phyloP scores from a whole-genome alignment of 129 eudicot species.

The Arctium lappa region DNA sequence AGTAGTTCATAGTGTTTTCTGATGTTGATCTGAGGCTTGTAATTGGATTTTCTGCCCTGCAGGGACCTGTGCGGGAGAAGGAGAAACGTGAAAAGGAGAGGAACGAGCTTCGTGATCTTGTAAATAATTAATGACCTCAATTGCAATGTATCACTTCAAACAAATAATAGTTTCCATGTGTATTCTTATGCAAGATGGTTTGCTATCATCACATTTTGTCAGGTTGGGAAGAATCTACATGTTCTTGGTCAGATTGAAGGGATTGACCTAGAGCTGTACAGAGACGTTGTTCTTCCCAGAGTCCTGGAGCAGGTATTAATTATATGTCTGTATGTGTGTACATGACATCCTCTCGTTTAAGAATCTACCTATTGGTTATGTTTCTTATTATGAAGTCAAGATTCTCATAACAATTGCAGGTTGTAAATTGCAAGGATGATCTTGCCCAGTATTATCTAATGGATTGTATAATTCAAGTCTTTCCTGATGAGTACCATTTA shows the following conservation, averaged over 20 bases:
- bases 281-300: conserved; percentile 89
- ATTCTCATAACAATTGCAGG: conserved; percentile 42
- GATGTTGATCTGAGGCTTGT: conserved; percentile 47
- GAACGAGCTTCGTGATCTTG: conserved; percentile 99
- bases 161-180: not conserved
- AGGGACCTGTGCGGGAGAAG: conserved; percentile 95
- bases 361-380: not conserved
- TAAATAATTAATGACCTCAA: conserved; percentile 35
- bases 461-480: conserved; percentile 98
- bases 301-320: conserved; percentile 79
- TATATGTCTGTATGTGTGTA: not conserved
- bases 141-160: conserved; percentile 5
- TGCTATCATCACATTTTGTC: conserved; percentile 27
- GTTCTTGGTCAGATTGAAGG: conserved; percentile 99
- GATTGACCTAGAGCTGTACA: conserved; percentile 89
- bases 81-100: conserved; percentile 95
- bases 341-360: conserved; percentile 1
- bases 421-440: conserved; percentile 97
- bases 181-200: conserved; percentile 26
- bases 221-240: conserved; percentile 98
- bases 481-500: conserved; percentile 94
- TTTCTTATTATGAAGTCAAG: conserved; percentile 18
- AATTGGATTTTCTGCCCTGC: conserved; percentile 55
- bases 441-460: conserved; percentile 89
- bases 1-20: conserved; percentile 45